Base-by-base conservation (phyloP, 495 filamentous ascomycete genomes). In the Neurospora sublineolata region DNA sequence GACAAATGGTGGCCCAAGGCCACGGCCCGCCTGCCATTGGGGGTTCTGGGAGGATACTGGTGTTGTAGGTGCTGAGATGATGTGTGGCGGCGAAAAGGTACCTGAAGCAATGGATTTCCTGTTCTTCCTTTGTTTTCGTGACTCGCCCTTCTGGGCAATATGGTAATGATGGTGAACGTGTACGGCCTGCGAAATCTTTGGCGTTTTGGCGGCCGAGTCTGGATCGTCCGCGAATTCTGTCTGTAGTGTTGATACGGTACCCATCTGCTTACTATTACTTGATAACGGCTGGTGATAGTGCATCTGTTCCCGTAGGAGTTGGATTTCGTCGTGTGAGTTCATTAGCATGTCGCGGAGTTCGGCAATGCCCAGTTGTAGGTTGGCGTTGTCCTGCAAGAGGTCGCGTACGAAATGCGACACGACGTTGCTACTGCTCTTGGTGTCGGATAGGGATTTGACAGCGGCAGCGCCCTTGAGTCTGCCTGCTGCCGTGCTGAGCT, bases 121-220 rank as follows among this genome's bases (percentile, higher is more conserved):
- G 79, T 89, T 90, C 82, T 92, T 96, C 79, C 89, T 92, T 23
- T 87, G 81, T 60, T 89, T 89, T 73, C 87, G 89, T 67, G 82
- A 81, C 52, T 92, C 88, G 70, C 89, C 87, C 77, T 88, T 85
- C 67, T 89, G 80, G 18, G 84, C 76, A 41, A 91, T 86, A 73
- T 97, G 93, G 74, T 97, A 96, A 77, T 97, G 94, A 73, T 97
- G 93, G 76, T 97, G 94, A 46, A 97, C 90, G 76, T 97, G 94
- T 42, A 97, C 81, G 75, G 92, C 91, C 75, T 93, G 91, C 12
- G 89, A 88, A 3, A 88, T 73, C n/a, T 52, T 73, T 80, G 33
- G 77, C 71, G 36, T 64, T 36, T 64, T 64, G 52, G 52, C 27
- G 52, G 52, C 27, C 52, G 52, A 64, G 77, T 73, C 52, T 84